These are phyloP conservation scores for Pseudogymnoascus sp. DNA, from an alignment of 2,329 filamentous ascomycete species.

Conservation along the genomic window DNA sequence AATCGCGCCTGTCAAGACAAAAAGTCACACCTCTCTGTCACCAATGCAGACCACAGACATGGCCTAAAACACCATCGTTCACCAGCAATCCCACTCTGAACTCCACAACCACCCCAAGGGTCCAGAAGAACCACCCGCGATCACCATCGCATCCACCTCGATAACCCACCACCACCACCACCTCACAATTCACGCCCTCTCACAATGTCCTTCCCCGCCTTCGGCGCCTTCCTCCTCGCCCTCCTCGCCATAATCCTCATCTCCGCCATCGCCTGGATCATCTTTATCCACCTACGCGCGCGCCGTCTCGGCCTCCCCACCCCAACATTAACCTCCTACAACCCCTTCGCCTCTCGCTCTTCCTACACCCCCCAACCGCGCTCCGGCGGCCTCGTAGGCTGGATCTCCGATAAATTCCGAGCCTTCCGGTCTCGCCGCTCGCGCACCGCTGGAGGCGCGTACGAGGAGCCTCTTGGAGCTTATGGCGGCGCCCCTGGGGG, in stretches of 20 bases:
- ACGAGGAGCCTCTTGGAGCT: conserved; percentile 48
- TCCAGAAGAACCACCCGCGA: neutral
- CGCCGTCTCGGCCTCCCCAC: conserved; percentile 66
- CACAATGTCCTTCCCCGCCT: conserved; percentile 50
- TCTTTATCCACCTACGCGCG: conserved; percentile 64
- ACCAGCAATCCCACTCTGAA: neutral
- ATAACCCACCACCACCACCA: neutral
- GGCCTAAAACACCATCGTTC: neutral
- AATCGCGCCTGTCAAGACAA: neutral
- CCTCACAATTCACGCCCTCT: neutral
- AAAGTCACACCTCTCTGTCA: neutral
- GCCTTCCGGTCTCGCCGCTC: conserved; percentile 56
- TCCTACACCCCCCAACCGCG: conserved; percentile 44
- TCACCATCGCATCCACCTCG: neutral
- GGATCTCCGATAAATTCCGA: conserved; percentile 59
- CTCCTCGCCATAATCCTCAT: conserved; percentile 53
- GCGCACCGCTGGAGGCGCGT: conserved; percentile 60
- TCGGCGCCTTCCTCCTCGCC: conserved; percentile 65
- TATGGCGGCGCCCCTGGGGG: conserved; percentile 29
- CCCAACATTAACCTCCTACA: conserved; percentile 57
- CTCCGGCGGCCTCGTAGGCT: conserved; percentile 57
- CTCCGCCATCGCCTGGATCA: conserved; percentile 55
- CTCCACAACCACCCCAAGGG: neutral
- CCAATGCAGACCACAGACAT: neutral
- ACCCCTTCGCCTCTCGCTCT: conserved; percentile 52